Evolutionary conservation across 2,329 filamentous ascomycete species (phyloP), one percentile per base, ranked within the genome.

Genomic region (Venturia pyrina): DNA sequence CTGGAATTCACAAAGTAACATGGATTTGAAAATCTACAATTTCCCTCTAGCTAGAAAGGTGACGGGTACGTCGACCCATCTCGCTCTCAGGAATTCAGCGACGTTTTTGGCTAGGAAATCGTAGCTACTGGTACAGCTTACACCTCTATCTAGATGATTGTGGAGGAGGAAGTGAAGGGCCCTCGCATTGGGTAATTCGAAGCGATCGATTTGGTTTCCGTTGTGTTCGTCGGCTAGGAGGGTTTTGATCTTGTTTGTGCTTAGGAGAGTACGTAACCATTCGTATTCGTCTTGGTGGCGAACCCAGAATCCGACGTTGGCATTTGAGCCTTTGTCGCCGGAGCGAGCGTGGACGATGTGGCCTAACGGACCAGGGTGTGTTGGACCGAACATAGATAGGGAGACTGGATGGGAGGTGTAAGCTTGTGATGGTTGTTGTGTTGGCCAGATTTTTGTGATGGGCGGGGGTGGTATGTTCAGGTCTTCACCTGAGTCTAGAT

Each of bases 111-210:
- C 70, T 40, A 71, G 62, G 17, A 63, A 59, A 64, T 71, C 70
- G 50, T 68, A 68, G n/a, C 63, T 67, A 7, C 67, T 66, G 15
- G 61, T 65, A 43, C 65, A 67, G 24, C 66, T 70, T 8, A 70
- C 70, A 13, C 76, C 76, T 15, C 74, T 65, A 4, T 74, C 75
- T 46, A 77, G 60, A 44, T 77, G 72, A 1, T 74, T 74, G 68
- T 77, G 75, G 7, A 77, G 70, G 1, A 78, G 73, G 64, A 75
- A 76, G 64, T 76, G 73, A 59, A 76, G 73, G 0, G 73, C 73
- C 63, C 68, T 66, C 0, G 75, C 75, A 2, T 68, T 63, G 17
- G 70, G 68, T 44, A 75, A 73, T 67, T 76, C 75, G 1, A 75
- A 71, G 3, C 75, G 67, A 66, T 67, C 40, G 68, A 75, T 21